Evolutionary conservation across 305 asterid species (phyloP).

Genomic region (Fraxinus dipetala): DNA sequence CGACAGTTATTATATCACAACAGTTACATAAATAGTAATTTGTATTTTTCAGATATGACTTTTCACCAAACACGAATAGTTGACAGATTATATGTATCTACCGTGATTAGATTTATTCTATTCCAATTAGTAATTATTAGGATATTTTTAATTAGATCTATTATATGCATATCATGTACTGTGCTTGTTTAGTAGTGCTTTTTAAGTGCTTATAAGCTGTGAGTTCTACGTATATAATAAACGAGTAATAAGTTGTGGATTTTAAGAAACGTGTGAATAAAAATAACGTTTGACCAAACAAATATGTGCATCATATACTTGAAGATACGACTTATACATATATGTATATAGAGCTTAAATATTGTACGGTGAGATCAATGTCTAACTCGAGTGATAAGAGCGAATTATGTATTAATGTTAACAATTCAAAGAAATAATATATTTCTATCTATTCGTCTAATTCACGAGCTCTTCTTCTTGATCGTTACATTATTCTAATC

Average conservation of each 20-base stretch:
- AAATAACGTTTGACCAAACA: neutral
- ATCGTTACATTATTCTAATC: too few relatives aligned
- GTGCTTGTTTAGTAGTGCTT: too few relatives aligned
- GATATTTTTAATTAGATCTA: too few relatives aligned
- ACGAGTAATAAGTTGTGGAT: neutral
- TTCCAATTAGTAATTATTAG: neutral
- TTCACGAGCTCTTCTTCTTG: too few relatives aligned
- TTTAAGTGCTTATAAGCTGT: too few relatives aligned
- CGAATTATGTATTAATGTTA: too few relatives aligned
- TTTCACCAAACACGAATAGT: neutral
- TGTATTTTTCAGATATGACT: neutral
- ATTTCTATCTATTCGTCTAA: too few relatives aligned
- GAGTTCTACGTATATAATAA: too few relatives aligned
- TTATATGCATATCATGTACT: too few relatives aligned
- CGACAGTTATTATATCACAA: neutral
- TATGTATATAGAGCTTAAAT: neutral
- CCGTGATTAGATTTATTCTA: neutral
- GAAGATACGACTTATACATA: neutral
- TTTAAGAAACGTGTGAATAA: too few relatives aligned
- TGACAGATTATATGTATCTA: neutral
- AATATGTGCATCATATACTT: neutral
- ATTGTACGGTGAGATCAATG: neutral
- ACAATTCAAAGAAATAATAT: too few relatives aligned
- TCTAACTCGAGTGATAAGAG: neutral
- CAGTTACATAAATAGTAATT: neutral